These are phyloP conservation scores for Gamarada debralockiae DNA, from an alignment of 495 filamentous ascomycete species.

Conservation along the genomic window DNA sequence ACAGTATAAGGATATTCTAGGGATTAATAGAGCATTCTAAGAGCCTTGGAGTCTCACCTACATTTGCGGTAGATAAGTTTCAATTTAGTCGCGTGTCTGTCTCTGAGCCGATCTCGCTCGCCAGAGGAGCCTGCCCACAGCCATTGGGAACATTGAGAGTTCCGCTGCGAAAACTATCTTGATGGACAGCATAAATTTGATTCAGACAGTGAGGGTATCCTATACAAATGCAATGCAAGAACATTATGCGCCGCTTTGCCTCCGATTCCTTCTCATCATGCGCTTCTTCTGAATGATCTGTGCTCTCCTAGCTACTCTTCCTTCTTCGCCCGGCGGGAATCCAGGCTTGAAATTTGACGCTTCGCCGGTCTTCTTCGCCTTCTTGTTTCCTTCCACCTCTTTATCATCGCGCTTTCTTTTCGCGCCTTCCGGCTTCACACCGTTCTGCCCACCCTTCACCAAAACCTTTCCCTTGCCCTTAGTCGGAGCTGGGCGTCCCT, in stretches of 20 bases:
- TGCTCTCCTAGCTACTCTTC: constrained; percentile 56
- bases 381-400: constrained; percentile 3
- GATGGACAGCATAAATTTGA: too few relatives aligned
- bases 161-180: too few relatives aligned
- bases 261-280: constrained; percentile 43
- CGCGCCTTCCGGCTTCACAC: constrained; percentile 12
- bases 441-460: constrained; percentile 23
- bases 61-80: too few relatives aligned
- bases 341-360: constrained; percentile 9
- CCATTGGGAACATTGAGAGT: too few relatives aligned
- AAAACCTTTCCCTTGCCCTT: constrained; percentile 21
- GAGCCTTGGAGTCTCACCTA: too few relatives aligned
- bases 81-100: too few relatives aligned
- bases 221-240: background rate
- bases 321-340: constrained; percentile 33
- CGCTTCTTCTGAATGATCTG: constrained; percentile 68
- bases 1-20: too few relatives aligned
- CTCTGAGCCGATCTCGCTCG: too few relatives aligned
- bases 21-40: too few relatives aligned
- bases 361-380: constrained; percentile 4
- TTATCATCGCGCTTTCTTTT: constrained; percentile 3
- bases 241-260: background rate
- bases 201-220: background rate
- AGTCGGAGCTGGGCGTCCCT: constrained; percentile 25
- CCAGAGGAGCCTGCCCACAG: too few relatives aligned